Percentiles rank a stretch among this genome's conserved stretches.
Evolutionary conservation across 345 rosid species (phyloP).

Genomic region (Gossypium australe): DNA sequence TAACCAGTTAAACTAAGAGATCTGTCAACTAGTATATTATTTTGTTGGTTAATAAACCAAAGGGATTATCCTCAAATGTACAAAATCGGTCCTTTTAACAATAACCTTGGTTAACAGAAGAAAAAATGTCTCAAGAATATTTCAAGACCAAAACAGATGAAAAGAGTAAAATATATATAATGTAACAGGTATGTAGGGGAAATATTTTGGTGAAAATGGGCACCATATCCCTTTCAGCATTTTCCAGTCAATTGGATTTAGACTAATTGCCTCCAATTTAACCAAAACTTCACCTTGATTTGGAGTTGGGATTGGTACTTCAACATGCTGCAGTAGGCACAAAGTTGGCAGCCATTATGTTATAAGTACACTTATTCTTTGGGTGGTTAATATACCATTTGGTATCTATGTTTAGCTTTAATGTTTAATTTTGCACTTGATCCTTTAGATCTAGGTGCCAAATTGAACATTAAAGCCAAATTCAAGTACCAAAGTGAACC

Average conservation of each 20-base stretch:
- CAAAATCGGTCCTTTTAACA: background rate
- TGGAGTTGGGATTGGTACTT: constrained; percentile 36
- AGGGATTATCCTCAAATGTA: background rate
- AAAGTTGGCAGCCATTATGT: background rate
- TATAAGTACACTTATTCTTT: background rate
- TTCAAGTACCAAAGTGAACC: no score
- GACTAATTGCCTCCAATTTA: constrained; percentile 39
- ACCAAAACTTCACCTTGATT: constrained; percentile 41
- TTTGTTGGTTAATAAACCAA: background rate
- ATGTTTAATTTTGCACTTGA: no score
- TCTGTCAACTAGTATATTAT: background rate
- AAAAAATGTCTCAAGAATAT: background rate
- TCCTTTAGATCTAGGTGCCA: no score
- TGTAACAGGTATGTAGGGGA: constrained; percentile 68
- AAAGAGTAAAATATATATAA: no score
- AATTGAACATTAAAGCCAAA: no score
- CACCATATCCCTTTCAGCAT: constrained; percentile 46
- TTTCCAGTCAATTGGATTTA: constrained; percentile 57
- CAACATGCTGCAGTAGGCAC: constrained; percentile 40
- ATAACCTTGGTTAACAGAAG: background rate
- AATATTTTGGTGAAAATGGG: constrained; percentile 50
- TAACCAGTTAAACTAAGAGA: background rate
- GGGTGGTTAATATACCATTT: no score
- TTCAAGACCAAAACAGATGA: no score
- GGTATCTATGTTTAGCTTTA: no score